Evolutionary conservation across 2,329 filamentous ascomycete genomes (phyloP).

Genomic region (Thielaviopsis punctulata): DNA sequence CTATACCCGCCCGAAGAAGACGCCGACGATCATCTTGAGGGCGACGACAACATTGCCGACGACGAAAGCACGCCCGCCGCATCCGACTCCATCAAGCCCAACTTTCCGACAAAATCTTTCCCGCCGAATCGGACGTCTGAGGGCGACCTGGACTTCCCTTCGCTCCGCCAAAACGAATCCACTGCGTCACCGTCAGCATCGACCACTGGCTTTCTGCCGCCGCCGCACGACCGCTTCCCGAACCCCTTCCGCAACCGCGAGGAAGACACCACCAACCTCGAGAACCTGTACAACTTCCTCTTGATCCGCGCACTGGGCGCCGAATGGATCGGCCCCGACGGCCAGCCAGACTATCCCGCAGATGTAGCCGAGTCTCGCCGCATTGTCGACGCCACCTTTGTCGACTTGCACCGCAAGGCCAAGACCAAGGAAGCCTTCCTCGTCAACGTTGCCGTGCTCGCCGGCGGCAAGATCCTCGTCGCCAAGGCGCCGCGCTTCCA

Average conservation of each 20-base stretch:
- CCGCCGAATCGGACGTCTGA: conserved; percentile 3
- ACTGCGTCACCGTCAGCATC: neutral
- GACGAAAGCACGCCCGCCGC: neutral
- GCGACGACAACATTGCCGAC: neutral
- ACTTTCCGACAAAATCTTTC: conserved; percentile 9
- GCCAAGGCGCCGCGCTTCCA: conserved; percentile 14
- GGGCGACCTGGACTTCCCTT: conserved; percentile 5
- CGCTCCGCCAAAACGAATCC: neutral
- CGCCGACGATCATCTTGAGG: neutral
- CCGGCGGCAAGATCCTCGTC: conserved; percentile 35
- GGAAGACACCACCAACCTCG: conserved; percentile 36
- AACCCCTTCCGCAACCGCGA: conserved; percentile 14
- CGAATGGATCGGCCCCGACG: conserved; percentile 33
- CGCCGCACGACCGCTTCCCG: conserved; percentile 9
- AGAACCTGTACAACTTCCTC: conserved; percentile 37
- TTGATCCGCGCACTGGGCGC: conserved; percentile 31
- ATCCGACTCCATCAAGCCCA: neutral
- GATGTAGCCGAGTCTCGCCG: conserved; percentile 35
- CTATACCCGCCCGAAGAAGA: neutral
- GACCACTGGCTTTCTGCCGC: neutral
- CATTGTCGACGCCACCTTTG: conserved; percentile 35
- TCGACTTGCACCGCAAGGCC: conserved; percentile 33
- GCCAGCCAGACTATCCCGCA: conserved; percentile 25
- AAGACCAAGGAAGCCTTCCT: conserved; percentile 37
- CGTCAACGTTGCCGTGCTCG: conserved; percentile 40